Percentiles rank a stretch among this genome's conserved stretches.
These are phyloP conservation scores for Piloderma croceum DNA, from an alignment of 768 basidiomycete genomes.

Conservation along the genomic window DNA sequence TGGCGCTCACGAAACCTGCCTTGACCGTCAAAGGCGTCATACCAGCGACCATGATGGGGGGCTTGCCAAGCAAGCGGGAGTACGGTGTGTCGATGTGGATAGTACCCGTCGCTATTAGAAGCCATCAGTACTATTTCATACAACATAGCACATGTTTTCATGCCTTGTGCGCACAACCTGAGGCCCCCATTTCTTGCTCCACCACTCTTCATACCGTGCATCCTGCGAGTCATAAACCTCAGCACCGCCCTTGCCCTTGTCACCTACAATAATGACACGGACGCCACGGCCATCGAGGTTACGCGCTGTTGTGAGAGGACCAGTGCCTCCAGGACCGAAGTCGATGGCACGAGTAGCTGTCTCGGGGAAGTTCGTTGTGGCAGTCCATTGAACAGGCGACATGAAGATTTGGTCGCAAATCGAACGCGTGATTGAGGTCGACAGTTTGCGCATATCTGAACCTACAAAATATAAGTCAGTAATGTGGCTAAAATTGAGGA, in stretches of 20 bases:
- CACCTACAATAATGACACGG: slow-evolving; percentile 84
- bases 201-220: slow-evolving; percentile 79
- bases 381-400: slow-evolving; percentile 86
- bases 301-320: slow-evolving; percentile 80
- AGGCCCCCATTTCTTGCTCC: slow-evolving; percentile 87
- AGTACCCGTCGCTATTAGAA: slow-evolving; percentile 78
- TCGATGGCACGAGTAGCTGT: slow-evolving; percentile 92
- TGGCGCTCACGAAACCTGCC: slow-evolving; percentile 89
- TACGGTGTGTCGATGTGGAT: slow-evolving; percentile 94
- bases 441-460: slow-evolving; percentile 67
- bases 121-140: no score
- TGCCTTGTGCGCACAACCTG: slow-evolving; percentile 85
- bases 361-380: slow-evolving; percentile 85
- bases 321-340: slow-evolving; percentile 97
- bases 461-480: no score
- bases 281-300: slow-evolving; percentile 93
- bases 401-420: slow-evolving; percentile 94
- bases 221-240: slow-evolving; percentile 70
- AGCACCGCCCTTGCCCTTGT: slow-evolving; percentile 81
- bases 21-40: slow-evolving; percentile 99
- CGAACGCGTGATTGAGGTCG: slow-evolving; percentile 76
- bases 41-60: slow-evolving; percentile 98
- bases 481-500: slow-evolving; percentile 14
- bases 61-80: slow-evolving; percentile 92
- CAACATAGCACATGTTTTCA: slow-evolving; percentile 19